Base-by-base conservation (phyloP, 1,139 yeast genomes). In the Sugiyamaella pinicola region DNA sequence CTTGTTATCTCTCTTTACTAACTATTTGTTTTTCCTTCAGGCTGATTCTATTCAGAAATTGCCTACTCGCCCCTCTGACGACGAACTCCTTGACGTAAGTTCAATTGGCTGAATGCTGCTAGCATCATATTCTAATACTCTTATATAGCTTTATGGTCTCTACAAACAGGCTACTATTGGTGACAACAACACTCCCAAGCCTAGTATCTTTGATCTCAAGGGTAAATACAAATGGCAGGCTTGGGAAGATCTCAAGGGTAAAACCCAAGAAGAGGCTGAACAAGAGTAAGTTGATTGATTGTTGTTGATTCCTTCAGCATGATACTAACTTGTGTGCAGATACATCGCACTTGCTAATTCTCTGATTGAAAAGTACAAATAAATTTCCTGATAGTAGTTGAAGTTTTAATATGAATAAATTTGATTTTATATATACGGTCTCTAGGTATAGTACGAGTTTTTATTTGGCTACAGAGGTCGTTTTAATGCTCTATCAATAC, bases 141-240 rank as follows among this genome's bases (percentile, higher is more conserved):
- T 15, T 8, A 9, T 86, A 67, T 73, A 71, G 72, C 69, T 74
- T 66, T 93, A 93, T 76, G 97, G 95, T 41, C 80, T 93, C 67
- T 93, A 80, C 85, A 93, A 93, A 76, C 99, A 93, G 76, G 96
- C 98, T 61, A 91, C 98, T 46, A 85, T 85, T 55, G 99, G 99
- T 62, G 99, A 93, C 80, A 87, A 87, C 78, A 80, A 78, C 71
- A 86, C 95, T 57, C 75, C 82, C 56, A 86, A 86, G 73, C 85
- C 76, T 55, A 95, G 96, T 60, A 75, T 87, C 60, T 88, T 91
- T 72, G 96, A 91, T 75, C 80, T 93, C 75, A 87, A 87, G 78
- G 97, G 93, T 64, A 91, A 93, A 75, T 87, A 87, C 82, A 93
- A 93, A 81, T 93, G 98, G 98, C 91, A 89, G 71, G 81, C 97